Evolutionary conservation across 73 alveolate species (phyloP).

Genomic region (Breviolum minutum): DNA sequence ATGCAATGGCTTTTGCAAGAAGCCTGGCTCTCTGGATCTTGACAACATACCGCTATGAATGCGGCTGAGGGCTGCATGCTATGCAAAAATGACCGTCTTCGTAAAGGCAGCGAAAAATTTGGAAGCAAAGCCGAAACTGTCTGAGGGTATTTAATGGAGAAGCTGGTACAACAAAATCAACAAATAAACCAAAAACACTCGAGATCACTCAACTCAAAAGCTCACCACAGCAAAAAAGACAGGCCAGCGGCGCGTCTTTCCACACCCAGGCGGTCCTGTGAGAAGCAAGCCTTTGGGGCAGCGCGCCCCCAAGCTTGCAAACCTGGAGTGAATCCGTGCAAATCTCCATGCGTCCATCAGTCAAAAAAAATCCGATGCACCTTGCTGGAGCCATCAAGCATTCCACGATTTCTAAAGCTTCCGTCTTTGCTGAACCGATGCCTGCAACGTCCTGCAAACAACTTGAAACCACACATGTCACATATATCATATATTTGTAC

Average conservation of each 20-base stretch:
- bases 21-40: conserved; percentile 37
- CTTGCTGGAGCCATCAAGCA: conserved; percentile 91
- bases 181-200: background rate
- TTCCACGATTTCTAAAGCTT: conserved; percentile 80
- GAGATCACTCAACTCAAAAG: background rate
- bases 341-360: background rate
- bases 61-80: background rate
- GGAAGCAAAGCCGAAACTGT: background rate
- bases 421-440: conserved; percentile 96
- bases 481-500: background rate
- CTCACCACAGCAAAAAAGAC: background rate
- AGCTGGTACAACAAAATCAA: background rate
- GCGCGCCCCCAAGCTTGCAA: conserved; percentile 89
- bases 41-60: no score
- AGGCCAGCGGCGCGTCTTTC: conserved; percentile 62
- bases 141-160: background rate
- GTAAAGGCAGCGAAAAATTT: background rate
- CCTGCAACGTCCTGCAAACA: conserved; percentile 97
- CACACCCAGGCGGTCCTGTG: conserved; percentile 95
- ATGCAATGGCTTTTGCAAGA: conserved; percentile 89
- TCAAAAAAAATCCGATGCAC: background rate
- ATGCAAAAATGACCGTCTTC: background rate
- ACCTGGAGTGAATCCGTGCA: conserved; percentile 31
- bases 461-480: background rate
- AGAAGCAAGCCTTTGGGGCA: conserved; percentile 94